Conservation (phyloP, 1,284 basidiomycete genomes). For the Trichosporon coremiiforme region DNA sequence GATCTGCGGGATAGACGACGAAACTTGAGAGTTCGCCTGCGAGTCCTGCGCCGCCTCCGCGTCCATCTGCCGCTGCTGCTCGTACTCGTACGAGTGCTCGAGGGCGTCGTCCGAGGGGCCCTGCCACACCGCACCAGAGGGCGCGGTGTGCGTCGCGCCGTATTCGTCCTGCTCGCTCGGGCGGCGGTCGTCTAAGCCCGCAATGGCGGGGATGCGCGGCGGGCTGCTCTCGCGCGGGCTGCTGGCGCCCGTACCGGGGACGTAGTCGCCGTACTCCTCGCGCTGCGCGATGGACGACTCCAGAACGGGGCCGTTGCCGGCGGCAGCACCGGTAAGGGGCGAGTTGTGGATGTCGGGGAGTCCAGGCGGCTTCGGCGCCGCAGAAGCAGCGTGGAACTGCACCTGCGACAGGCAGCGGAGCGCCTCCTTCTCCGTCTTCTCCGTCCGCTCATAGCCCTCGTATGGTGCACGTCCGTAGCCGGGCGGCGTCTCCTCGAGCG, state of each 20-base stretch:
- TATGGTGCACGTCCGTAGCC: slow-evolving; percentile 77
- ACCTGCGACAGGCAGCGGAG: slow-evolving; percentile 58
- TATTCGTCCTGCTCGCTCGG: slow-evolving; percentile 33
- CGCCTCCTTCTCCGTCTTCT: slow-evolving; percentile 67
- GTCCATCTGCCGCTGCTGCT: slow-evolving; percentile 49
- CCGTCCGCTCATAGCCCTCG: slow-evolving; percentile 63
- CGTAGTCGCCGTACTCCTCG: slow-evolving; percentile 47
- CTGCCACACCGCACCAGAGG: background rate
- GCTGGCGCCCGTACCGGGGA: slow-evolving; percentile 34
- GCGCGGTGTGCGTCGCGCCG: slow-evolving; percentile 32
- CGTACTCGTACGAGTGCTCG: slow-evolving; percentile 47
- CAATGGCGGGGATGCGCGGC: slow-evolving; percentile 22
- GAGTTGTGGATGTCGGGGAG: slow-evolving; percentile 36
- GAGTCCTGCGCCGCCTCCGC: slow-evolving; percentile 27
- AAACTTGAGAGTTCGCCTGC: too few relatives aligned
- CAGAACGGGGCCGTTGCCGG: background rate
- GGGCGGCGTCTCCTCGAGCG: slow-evolving; percentile 75
- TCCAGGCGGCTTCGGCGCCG: slow-evolving; percentile 48
- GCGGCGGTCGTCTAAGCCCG: slow-evolving; percentile 17
- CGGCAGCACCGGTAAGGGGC: background rate
- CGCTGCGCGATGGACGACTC: slow-evolving; percentile 40
- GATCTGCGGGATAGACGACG: too few relatives aligned
- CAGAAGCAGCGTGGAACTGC: slow-evolving; percentile 46
- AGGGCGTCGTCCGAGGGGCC: slow-evolving; percentile 12
- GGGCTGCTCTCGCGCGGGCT: slow-evolving; percentile 4